Percentiles rank a stretch among this genome's conserved stretches.
phyloP scores from a whole-genome alignment of 352 stramenopile species.

The Phytopythium kandeliae region DNA sequence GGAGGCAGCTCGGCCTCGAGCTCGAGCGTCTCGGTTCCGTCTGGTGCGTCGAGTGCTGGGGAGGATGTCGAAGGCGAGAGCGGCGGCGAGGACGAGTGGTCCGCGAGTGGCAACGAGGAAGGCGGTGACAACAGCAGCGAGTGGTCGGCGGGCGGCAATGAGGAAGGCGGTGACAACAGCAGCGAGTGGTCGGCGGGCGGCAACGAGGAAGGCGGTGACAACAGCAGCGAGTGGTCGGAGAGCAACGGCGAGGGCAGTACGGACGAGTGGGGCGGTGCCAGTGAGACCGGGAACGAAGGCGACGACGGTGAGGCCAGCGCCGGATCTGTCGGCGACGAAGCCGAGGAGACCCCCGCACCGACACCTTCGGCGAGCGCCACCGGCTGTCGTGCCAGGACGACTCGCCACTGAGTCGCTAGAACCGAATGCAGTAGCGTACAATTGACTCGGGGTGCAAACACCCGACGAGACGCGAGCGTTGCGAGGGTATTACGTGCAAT shows the following conservation, averaged over 20 bases:
- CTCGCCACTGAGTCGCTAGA: not conserved
- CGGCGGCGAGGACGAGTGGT: not conserved
- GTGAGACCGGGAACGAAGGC: slow-evolving; percentile 3
- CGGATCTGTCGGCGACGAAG: not conserved
- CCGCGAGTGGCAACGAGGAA: not conserved
- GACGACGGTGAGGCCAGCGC: not conserved
- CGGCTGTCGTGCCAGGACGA: not conserved
- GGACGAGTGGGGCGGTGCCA: not conserved
- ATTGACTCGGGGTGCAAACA: too few species aligned
- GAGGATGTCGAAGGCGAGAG: not conserved
- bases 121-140: not conserved
- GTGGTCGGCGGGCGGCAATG: not conserved
- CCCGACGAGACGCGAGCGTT: too few species aligned
- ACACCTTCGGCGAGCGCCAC: not conserved
- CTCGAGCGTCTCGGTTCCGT: slow-evolving; percentile 8
- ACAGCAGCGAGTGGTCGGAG: not conserved
- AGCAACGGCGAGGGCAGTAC: not conserved
- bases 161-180: too few species aligned
- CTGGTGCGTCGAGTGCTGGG: not conserved
- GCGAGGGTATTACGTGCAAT: too few species aligned
- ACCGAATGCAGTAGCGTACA: too few species aligned
- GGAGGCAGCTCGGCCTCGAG: slow-evolving; percentile 10
- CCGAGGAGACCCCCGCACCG: not conserved
- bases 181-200: not conserved
- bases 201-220: not conserved